Base-by-base conservation (phyloP, 306 rosid genomes). In the Cucumis cinereus region DNA sequence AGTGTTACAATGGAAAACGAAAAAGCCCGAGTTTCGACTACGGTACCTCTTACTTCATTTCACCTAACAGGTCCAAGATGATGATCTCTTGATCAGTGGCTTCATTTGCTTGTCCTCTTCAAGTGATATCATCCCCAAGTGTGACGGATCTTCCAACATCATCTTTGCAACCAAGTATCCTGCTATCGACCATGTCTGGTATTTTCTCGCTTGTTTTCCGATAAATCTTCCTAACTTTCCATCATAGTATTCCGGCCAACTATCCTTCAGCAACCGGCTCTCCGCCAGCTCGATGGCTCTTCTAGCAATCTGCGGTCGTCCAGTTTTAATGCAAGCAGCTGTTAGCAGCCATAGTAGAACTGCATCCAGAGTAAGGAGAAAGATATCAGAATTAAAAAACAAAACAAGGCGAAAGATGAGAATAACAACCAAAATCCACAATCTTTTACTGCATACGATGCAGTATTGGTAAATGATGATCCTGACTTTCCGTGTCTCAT, bases 281-380 rank as follows among this genome's bases (percentile, higher is more conserved):
- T 72, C 76, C 1, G 76, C 60, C 0, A 72, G 76, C 76, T 72
- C 76, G 11, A 72, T 72, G 17, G 76, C 76, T 50, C 19, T 72
- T 72, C 76, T 50, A 26, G 76, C 76, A 8, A 72, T 72, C 60
- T 72, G 76, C 5, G 76, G 76, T 52, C 76, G 59, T 26, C 76
- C 76, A 10, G 76, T 72, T 72, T 72, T 72, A 28, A 72, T 72
- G 76, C 76, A 72, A 17, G 76, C 76, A 1, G 76, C 76, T 47
- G 76, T 72, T 50, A 72, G 76, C 76, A 72, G 76, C 76, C 76
- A 72, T 28, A 72, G 76, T 26, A 72, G 76, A 43, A 72, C 76
- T 72, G 60, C 60, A 72, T 7, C 60, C 45, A 72, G 0, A 28
- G 24, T 17, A 72, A 8, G 60, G 24, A 47, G 41, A 10, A 50